Base-by-base conservation (phyloP, 2,329 filamentous ascomycete genomes). In the Sphaerulina musiva region DNA sequence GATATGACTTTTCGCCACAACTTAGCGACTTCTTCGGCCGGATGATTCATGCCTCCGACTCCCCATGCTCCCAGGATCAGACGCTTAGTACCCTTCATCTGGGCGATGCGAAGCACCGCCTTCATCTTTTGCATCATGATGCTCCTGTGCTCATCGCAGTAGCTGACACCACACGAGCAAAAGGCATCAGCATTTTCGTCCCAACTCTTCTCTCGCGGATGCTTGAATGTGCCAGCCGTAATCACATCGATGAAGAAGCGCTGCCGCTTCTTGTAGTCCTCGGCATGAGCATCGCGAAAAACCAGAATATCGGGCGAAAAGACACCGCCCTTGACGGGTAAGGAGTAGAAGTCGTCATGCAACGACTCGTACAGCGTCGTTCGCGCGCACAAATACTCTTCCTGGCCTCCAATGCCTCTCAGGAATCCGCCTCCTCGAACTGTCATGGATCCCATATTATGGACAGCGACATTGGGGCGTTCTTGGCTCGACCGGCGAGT, bases 1-100 rank as follows among this genome's bases (percentile, higher is more conserved):
- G 59, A 65, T 41, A 69, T 64, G 12, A 73, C 72, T 54, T 70
- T 74, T 55, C 71, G 73, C 77, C 82, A 86, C 0, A 78, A 74
- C 14, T 71, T 68, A 11, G 82, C 81, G 31, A 85, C 70, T 65
- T 85, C 80, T 1, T 69, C 69, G 0, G 82, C 76, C 0, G 82
- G 83, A 57, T 85, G 85, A 0, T 80, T 81, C 54, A 83, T 82
- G 0, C 80, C 80, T 2, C 82, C 82, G 56, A 81, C 84, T 0
- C 83, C 83, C 81, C 82, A 85, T 0, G 82, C 81, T 0, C 83
- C 83, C 0, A 85, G 70, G 0, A 86, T 78, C 0, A 85, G 61
- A 52, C 70, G 76, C 38, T 69, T 72, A 3, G 72, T 72, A 0
- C 77, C 76, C 54, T 74, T 76, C 1, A 69, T 63, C 7, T 72